Evolutionary conservation across 139 green algal species (phyloP), one percentile per base, ranked within the genome.

Genomic region (Marvania coccoides): DNA sequence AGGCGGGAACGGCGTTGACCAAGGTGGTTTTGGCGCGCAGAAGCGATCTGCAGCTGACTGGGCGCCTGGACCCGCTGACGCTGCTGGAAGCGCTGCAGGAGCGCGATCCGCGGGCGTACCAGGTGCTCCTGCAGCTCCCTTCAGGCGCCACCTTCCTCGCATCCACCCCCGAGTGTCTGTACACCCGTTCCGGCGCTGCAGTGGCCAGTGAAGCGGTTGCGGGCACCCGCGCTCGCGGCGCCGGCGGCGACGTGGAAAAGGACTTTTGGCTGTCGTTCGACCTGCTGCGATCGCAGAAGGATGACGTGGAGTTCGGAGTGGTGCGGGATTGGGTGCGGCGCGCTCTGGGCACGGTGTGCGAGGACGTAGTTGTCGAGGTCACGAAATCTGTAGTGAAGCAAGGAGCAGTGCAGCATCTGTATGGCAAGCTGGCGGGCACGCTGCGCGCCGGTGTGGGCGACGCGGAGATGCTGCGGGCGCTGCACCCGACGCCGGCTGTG

Each of bases 351-450:
- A 51, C 53, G 23, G 65, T 88, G 38, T 88, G 81, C 63, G 66
- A 53, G 15, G 38, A 54, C 8, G 89, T 96, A 19, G 35, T 64
- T 0, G 64, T 95, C 3, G 93, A 97, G 58, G 77, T 94, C 13
- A 77, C 87, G 59, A 97, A 97, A 69, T 79, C 60, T 12, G 85
- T 97, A 19, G 71, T 98, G 9, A 95, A 95, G 76, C 88, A 95
- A 73, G 82, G 71, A 6, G 56, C 70, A 5, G 82, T 98, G 62
- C 94, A 99, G 87, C 94, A 99, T 82, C 82, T 99, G 61, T 98
- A 98, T 47, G 83, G 84, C 0, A 80, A 87, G 35, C 67, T 99
- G 24, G 80, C 83, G 3, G 94, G 82, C 8, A 57, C 35, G 42
- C 77, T 98, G 13, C 3, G 53, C n/a, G 23, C 40, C 15, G 42